phyloP scores from a whole-genome alignment of 2,329 filamentous ascomycete genomes.

The Proliferodiscus dingleyae region DNA sequence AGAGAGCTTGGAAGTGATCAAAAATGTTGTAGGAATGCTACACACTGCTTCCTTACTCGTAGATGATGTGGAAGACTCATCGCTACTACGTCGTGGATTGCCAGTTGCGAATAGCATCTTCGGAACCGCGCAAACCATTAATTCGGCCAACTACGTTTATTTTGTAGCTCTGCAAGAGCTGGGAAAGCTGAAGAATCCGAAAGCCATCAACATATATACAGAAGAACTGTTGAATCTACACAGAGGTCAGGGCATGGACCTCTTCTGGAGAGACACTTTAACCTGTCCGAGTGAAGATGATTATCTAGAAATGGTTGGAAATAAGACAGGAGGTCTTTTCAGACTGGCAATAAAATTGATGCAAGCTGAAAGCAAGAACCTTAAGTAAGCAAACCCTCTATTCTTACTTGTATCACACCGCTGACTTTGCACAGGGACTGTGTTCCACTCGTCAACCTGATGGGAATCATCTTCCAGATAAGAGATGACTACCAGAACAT shows the following conservation, averaged over 20 bases:
- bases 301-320: constrained; percentile 90
- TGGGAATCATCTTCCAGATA: constrained; percentile 86
- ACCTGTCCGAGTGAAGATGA: constrained; percentile 82
- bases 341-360: constrained; percentile 80
- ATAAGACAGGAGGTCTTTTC: constrained; percentile 87
- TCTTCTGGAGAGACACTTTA: constrained; percentile 83
- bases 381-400: constrained; percentile 32
- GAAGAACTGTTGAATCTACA: constrained; percentile 83
- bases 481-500: constrained; percentile 94
- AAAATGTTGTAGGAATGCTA: constrained; percentile 75
- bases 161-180: constrained; percentile 75
- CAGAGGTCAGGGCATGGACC: constrained; percentile 83
- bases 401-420: background rate
- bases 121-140: constrained; percentile 82
- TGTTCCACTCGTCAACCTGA: constrained; percentile 76
- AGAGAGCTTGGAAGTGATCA: constrained; percentile 68
- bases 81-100: constrained; percentile 68
- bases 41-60: constrained; percentile 80
- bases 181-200: constrained; percentile 62
- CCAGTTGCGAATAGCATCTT: constrained; percentile 83
- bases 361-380: constrained; percentile 62
- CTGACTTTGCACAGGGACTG: constrained; percentile 52
- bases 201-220: constrained; percentile 65
- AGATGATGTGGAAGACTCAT: constrained; percentile 84
- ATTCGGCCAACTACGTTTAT: constrained; percentile 86